Evolutionary conservation across 768 basidiomycete genomes (phyloP).

Genomic region (Brasilioporus rufonigricans): DNA sequence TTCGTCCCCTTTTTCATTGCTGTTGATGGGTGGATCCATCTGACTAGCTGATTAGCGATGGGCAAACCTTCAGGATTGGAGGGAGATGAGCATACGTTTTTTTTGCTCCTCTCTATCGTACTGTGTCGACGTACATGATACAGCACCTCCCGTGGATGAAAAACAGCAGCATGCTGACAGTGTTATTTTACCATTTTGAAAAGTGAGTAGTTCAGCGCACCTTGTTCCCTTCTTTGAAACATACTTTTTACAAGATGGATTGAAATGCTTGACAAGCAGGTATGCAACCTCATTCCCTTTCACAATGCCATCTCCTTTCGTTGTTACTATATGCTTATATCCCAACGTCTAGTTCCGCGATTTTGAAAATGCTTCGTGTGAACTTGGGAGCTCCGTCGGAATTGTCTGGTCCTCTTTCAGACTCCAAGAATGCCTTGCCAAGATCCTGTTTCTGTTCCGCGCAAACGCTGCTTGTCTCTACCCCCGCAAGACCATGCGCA

Average conservation of each 20-base stretch:
- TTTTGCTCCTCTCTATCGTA: background rate
- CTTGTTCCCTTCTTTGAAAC: background rate
- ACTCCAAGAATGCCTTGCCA: conserved; percentile 47
- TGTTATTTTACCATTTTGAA: conserved; percentile 44
- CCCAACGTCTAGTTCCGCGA: conserved; percentile 41
- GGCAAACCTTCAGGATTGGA: conserved; percentile 35
- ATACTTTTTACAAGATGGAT: conserved; percentile 34
- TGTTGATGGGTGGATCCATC: background rate
- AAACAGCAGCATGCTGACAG: conserved; percentile 44
- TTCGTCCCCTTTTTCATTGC: conserved; percentile 14
- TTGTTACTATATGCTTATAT: background rate
- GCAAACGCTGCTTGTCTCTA: conserved; percentile 54
- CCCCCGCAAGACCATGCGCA: conserved; percentile 42
- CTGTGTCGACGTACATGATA: background rate
- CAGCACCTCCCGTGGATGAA: conserved; percentile 44
- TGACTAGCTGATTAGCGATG: conserved; percentile 16
- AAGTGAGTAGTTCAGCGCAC: conserved; percentile 28
- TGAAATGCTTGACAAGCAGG: conserved; percentile 48
- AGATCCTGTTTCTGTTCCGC: conserved; percentile 48
- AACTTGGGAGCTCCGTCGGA: conserved; percentile 53
- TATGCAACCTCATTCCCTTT: conserved; percentile 11
- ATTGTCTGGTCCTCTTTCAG: conserved; percentile 51
- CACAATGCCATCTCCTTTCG: background rate
- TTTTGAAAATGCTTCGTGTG: conserved; percentile 53
- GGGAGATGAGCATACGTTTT: conserved; percentile 36